These are phyloP conservation scores for Biscogniauxia marginata DNA, from an alignment of 2,329 filamentous ascomycete genomes.

Conservation along the genomic window DNA sequence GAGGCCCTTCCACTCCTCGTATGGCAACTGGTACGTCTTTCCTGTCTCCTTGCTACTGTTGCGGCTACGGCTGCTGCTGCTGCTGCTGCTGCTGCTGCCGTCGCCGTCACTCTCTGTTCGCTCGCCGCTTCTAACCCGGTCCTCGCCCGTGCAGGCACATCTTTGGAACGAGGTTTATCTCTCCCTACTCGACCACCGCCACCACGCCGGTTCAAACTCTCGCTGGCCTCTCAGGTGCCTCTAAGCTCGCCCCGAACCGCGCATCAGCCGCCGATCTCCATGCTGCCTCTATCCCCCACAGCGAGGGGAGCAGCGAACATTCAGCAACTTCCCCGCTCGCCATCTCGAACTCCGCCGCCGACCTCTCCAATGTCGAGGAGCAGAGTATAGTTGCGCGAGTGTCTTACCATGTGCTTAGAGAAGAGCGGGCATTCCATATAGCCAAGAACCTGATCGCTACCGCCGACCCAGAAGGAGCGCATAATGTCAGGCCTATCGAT, in stretches of 20 bases:
- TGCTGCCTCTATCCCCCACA: slow-evolving; percentile 35
- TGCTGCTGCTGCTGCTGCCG: slow-evolving; percentile 7
- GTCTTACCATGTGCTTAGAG: slow-evolving; percentile 76
- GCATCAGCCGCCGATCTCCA: slow-evolving; percentile 43
- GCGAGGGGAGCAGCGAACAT: slow-evolving; percentile 41
- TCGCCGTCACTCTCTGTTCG: no score
- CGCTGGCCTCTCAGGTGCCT: slow-evolving; percentile 43
- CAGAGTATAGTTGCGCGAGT: slow-evolving; percentile 73
- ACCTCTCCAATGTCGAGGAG: slow-evolving; percentile 58
- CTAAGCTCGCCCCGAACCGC: slow-evolving; percentile 44
- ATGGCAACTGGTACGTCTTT: slow-evolving; percentile 75
- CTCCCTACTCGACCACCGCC: slow-evolving; percentile 46
- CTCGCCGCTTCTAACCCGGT: slow-evolving; percentile 17
- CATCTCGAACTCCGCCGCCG: slow-evolving; percentile 38
- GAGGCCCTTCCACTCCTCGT: slow-evolving; percentile 63
- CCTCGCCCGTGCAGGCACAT: slow-evolving; percentile 53
- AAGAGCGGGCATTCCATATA: slow-evolving; percentile 86
- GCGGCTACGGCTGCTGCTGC: not conserved
- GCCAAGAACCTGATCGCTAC: slow-evolving; percentile 69
- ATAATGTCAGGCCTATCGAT: slow-evolving; percentile 80
- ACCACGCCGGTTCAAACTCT: slow-evolving; percentile 45
- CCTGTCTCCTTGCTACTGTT: slow-evolving; percentile 8
- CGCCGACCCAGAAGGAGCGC: slow-evolving; percentile 69
- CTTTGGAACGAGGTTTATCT: slow-evolving; percentile 60
- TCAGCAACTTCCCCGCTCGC: slow-evolving; percentile 36